These are phyloP conservation scores for Nitzschia sp. DNA, from an alignment of 108 stramenopile species.

Conservation along the genomic window DNA sequence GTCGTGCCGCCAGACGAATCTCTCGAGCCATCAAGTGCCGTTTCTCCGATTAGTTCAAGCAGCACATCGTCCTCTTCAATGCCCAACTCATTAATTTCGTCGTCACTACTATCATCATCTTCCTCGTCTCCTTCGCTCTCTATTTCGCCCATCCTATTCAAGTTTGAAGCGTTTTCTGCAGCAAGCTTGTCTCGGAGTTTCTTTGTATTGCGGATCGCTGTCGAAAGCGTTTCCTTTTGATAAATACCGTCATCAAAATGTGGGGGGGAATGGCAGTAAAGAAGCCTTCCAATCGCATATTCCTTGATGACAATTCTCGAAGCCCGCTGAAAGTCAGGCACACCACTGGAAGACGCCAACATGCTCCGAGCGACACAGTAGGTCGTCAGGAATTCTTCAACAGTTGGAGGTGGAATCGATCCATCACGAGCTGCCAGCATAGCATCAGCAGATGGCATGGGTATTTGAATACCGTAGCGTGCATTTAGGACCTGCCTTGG, in stretches of 20 bases:
- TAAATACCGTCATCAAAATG: conserved; percentile 44
- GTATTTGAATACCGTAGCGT: conserved; percentile 89
- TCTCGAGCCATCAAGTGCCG: neutral
- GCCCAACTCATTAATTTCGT: conserved; percentile 3
- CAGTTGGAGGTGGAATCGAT: conserved; percentile 71
- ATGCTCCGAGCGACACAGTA: conserved; percentile 92
- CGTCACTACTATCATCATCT: conserved; percentile 32
- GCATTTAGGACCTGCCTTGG: conserved; percentile 90
- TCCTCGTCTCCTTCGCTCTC: conserved; percentile 36
- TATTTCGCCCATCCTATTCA: neutral
- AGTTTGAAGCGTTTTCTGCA: neutral
- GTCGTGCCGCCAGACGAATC: conserved; percentile 28
- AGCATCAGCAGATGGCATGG: conserved; percentile 65
- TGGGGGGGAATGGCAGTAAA: conserved; percentile 95
- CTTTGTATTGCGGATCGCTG: conserved; percentile 65
- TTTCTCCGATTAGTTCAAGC: conserved; percentile 42
- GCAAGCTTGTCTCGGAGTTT: conserved; percentile 59
- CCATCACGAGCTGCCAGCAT: conserved; percentile 37
- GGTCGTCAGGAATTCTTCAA: conserved; percentile 83
- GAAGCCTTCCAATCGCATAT: conserved; percentile 90
- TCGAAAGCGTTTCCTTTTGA: conserved; percentile 64
- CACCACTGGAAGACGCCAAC: conserved; percentile 88
- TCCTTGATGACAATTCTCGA: conserved; percentile 93
- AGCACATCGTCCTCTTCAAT: conserved; percentile 45
- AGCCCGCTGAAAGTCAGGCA: conserved; percentile 91